Base-by-base conservation (phyloP, 2,329 filamentous ascomycete species). In the Ophiostoma sp. region DNA sequence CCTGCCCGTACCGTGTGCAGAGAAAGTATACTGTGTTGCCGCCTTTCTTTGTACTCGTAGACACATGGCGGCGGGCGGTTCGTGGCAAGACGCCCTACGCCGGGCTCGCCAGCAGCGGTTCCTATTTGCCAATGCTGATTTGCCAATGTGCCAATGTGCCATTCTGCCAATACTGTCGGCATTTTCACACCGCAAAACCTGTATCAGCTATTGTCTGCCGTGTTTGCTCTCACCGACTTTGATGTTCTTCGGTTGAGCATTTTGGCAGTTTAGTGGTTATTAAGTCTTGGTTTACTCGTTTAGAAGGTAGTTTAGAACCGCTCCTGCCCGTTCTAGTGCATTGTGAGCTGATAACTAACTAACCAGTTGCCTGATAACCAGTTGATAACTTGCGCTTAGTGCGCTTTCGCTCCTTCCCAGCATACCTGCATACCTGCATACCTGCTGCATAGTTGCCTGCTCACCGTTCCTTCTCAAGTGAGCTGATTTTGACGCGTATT, bases 361-460 rank as follows among this genome's bases (percentile, higher is more conserved):
- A 27, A 8, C 12, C 4, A 8, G 7, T 27, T 55, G 49, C n/a
- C 27, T 7, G n/a, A 55, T 55, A 55, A 27, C 49, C 49, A 18
- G 49, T 55, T 55, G n/a, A 55, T 55, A 55, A 55, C 49, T 55
- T 55, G 49, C n/a, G 12, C n/a, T 27, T 55, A 55, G 49, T 55
- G 18, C 11, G n/a, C 27, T 27, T 27, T 27, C 27, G 27, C 27
- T 27, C 27, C 27, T 27, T 36, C 49, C 49, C 49, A 18, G 49
- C 49, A 55, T 55, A 55, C 12, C 49, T 55, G 49, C 7, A 27
- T 27, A 27, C 27, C 27, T 27, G 12, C 47, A 47, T 7, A n/a
- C 18, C 49, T 9, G n/a, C 47, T 49, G 14, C 27, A 27, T 27
- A 27, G 27, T 27, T 27, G 27, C 27, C 12, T 27, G n/a, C 18